phyloP scores from a whole-genome alignment of 2,329 filamentous ascomycete genomes.

The Alternaria postmessia region DNA sequence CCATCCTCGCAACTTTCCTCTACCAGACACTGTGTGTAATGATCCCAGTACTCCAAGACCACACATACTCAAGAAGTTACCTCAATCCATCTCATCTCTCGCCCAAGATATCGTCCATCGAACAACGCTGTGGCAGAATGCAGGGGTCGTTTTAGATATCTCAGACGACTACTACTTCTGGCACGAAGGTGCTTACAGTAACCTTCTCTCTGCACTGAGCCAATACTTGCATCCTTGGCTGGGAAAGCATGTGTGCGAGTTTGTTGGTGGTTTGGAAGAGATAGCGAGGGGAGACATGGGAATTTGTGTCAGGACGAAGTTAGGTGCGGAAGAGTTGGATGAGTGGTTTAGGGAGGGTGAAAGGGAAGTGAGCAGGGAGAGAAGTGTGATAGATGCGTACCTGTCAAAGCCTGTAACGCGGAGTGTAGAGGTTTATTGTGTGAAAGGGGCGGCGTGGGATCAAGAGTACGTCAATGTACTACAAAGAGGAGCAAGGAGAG shows the following conservation, averaged over 20 bases:
- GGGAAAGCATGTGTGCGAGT: not conserved
- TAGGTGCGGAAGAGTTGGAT: not conserved
- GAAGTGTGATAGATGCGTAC: not conserved
- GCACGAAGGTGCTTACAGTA: conserved; percentile 12
- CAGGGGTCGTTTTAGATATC: not conserved
- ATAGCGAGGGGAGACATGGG: conserved; percentile 9
- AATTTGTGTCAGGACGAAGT: conserved; percentile 3
- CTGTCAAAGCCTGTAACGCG: not conserved
- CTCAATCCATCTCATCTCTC: not conserved
- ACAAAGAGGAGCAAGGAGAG: not conserved
- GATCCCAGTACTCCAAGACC: not conserved
- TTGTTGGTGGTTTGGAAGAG: conserved; percentile 8
- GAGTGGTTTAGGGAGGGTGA: not conserved
- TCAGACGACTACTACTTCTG: conserved; percentile 23
- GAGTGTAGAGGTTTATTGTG: conserved; percentile 11
- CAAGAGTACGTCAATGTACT: conserved; percentile 6
- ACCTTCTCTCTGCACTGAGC: conserved; percentile 10
- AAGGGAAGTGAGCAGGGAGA: not conserved
- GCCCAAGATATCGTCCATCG: not conserved
- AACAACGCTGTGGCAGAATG: not conserved
- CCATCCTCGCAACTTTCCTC: conserved; percentile 11
- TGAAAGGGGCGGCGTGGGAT: conserved; percentile 12
- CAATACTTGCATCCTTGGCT: conserved; percentile 19
- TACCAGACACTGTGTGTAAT: conserved; percentile 8
- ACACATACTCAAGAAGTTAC: not conserved